Evolutionary conservation across 2,329 filamentous ascomycete genomes (phyloP), one percentile per base, ranked within the genome.

Genomic region (Botrytis galanthina): DNA sequence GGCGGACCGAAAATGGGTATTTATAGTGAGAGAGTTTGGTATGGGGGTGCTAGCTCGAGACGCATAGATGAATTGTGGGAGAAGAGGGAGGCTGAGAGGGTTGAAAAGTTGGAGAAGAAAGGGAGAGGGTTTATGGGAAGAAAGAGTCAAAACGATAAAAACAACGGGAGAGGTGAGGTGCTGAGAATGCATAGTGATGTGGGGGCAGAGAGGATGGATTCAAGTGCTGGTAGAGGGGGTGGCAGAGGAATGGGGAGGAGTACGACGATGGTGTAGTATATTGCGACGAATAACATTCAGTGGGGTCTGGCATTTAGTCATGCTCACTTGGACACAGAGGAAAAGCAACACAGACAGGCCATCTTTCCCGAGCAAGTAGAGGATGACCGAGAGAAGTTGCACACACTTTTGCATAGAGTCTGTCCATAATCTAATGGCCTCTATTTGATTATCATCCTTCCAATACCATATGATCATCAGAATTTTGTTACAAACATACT

Each of bases 1-100:
- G 84, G 85, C 2, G 80, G 83, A 3, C 86, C 84, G 3, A 91
- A 91, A 6, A 88, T 91, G 0, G 90, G 90, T 42, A 88, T 95
- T n/a, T 95, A 90, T 81, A 92, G 89, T 78, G 86, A 91, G 48
- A 87, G 87, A 60, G 88, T 94, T 26, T 91, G 93, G 83, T 89
- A 85, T 16, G 91, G 91, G 10, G 90, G 90, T 75, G 75, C 74
- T 20, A 78, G 75, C 71, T 71, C 75, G 60, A 70, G 46, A 59
- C 70, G 70, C n/a, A 75, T 79, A 10, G 73, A 68, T 44, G 75
- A 75, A n/a, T 70, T 79, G 61, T 74, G 75, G 69, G 60, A 70
- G 70, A 72, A 57, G 62, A 73, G 75, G 67, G 67, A 70, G 60
- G 61, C 54, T 51, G 73, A 61, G 69, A 72, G 73, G 61, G 44